These are phyloP conservation scores for Rhododendron kiyosumense DNA, from an alignment of 148 eudicot genomes.

Conservation along the genomic window DNA sequence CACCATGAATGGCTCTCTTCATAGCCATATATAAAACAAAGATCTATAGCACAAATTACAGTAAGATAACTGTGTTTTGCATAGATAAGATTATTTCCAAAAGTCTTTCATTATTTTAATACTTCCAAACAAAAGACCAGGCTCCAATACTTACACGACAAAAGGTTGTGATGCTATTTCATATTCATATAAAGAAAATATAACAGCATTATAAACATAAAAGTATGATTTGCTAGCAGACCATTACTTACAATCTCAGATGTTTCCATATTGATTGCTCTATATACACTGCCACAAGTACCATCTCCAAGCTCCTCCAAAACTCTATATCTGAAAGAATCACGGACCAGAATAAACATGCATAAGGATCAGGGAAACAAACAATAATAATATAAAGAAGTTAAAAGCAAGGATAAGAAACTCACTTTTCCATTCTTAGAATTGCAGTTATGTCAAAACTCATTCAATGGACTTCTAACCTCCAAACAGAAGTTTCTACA, in stretches of 20 bases:
- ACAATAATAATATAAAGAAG: background rate
- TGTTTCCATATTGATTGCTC: conserved; percentile 73
- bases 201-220: background rate
- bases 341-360: conserved; percentile 14
- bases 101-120: background rate
- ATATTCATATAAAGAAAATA: background rate
- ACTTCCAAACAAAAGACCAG: background rate
- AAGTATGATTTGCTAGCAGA: background rate
- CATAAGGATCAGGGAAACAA: background rate
- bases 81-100: background rate
- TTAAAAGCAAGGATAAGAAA: conserved; percentile 4
- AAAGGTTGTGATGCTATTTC: background rate
- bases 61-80: background rate
- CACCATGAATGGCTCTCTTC: background rate
- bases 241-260: conserved; percentile 65
- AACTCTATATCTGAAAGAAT: conserved; percentile 57
- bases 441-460: conserved; percentile 13
- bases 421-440: conserved; percentile 69
- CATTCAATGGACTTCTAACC: conserved; percentile 64
- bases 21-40: background rate
- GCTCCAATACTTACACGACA: background rate
- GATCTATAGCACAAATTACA: background rate
- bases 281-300: conserved; percentile 92
- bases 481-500: conserved; percentile 51
- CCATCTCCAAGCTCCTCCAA: conserved; percentile 92